These are phyloP conservation scores for Amylostereum chailletii DNA, from an alignment of 1,284 basidiomycete genomes.

Conservation along the genomic window DNA sequence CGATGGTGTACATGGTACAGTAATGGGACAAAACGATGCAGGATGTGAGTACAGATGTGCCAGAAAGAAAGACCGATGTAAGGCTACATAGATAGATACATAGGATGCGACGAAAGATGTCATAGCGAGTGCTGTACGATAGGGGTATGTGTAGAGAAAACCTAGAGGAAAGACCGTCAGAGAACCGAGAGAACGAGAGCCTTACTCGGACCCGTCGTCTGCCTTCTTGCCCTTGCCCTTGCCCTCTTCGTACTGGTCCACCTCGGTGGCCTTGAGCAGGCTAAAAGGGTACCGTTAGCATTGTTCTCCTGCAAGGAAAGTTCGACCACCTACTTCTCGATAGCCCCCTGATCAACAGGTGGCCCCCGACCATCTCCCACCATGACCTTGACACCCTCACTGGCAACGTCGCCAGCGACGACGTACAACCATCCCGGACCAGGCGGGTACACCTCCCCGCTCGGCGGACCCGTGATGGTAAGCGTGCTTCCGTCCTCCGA, in stretches of 20 bases:
- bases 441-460: slow-evolving; percentile 62
- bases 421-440: slow-evolving; percentile 77
- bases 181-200: not conserved
- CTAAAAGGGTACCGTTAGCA: slow-evolving; percentile 16
- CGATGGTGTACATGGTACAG: not conserved
- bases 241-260: slow-evolving; percentile 43
- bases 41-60: not conserved
- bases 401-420: slow-evolving; percentile 63
- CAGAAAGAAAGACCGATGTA: not conserved
- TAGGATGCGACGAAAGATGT: too few relatives aligned
- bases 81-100: too few relatives aligned
- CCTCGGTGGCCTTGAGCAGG: slow-evolving; percentile 32
- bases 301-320: not conserved
- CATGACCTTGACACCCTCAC: slow-evolving; percentile 56
- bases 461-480: slow-evolving; percentile 49
- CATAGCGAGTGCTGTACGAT: too few relatives aligned
- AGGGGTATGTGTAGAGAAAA: too few relatives aligned
- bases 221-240: slow-evolving; percentile 23
- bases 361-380: slow-evolving; percentile 60
- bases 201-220: slow-evolving; percentile 17
- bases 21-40: not conserved
- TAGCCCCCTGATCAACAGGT: slow-evolving; percentile 42
- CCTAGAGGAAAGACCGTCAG: not conserved
- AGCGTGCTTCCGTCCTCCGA: slow-evolving; percentile 29
- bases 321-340: slow-evolving; percentile 41